phyloP scores from a whole-genome alignment of 371 early-diverging fungal species.

The Syncephalastrum monosporum region DNA sequence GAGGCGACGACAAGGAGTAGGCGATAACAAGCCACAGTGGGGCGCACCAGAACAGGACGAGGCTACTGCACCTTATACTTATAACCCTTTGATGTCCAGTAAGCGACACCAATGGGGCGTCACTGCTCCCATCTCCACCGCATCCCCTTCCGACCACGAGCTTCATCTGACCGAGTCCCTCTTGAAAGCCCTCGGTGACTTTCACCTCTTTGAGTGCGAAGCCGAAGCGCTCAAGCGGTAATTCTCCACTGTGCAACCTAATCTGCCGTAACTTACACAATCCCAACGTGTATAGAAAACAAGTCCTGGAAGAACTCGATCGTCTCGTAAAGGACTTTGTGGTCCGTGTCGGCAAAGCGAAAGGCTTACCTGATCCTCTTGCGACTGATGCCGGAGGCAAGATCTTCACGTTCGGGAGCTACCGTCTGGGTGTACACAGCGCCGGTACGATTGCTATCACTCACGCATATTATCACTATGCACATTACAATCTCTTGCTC shows the following conservation, averaged over 20 bases:
- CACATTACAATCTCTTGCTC: too few species aligned
- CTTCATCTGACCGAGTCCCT: conserved; percentile 61
- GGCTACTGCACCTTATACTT: too few species aligned
- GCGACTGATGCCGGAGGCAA: conserved; percentile 93
- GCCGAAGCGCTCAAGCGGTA: conserved; percentile 58
- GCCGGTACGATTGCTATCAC: conserved; percentile 51
- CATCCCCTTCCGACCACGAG: conserved; percentile 58
- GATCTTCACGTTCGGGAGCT: conserved; percentile 99
- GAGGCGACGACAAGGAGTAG: too few species aligned
- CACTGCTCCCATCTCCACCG: conserved; percentile 57
- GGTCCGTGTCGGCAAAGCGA: conserved; percentile 58
- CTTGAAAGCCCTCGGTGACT: conserved; percentile 58
- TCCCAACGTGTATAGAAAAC: background rate
- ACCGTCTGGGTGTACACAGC: conserved; percentile 96
- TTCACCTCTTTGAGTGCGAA: conserved; percentile 78
- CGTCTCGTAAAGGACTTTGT: conserved; percentile 90
- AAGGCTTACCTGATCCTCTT: conserved; percentile 72
- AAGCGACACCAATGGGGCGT: conserved; percentile 51
- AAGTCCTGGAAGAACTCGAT: conserved; percentile 83
- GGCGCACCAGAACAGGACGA: too few species aligned
- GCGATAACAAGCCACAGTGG: too few species aligned
- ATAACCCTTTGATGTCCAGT: conserved; percentile 9
- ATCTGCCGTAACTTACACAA: background rate
- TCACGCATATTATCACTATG: too few species aligned
- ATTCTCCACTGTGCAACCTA: background rate